These are phyloP conservation scores for Wallacemonas rigidus DNA, from an alignment of 208 protist species.

Conservation along the genomic window DNA sequence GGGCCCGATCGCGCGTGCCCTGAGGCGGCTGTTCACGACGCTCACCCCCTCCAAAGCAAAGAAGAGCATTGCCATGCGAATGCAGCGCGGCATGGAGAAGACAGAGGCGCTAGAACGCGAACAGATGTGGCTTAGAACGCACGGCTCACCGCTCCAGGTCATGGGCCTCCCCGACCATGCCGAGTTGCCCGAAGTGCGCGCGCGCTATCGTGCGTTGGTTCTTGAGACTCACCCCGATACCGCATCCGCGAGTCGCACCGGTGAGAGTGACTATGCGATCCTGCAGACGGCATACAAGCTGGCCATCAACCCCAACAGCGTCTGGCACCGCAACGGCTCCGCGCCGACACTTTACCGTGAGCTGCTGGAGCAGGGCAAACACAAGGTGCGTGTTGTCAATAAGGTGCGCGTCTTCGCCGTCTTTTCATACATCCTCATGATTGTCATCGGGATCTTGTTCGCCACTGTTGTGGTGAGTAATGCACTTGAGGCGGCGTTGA, in stretches of 20 bases:
- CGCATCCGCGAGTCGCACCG: constrained; percentile 18
- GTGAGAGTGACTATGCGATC: constrained; percentile 54
- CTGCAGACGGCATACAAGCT: constrained; percentile 78
- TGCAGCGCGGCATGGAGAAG: constrained; percentile 69
- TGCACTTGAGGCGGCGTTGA: constrained; percentile 53
- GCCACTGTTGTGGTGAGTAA: constrained; percentile 54
- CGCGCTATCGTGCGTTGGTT: constrained; percentile 70
- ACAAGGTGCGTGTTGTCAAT: constrained; percentile 28
- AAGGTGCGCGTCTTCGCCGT: constrained; percentile 61
- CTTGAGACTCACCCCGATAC: constrained; percentile 84
- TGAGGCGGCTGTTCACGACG: constrained; percentile 48
- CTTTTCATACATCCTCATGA: constrained; percentile 64
- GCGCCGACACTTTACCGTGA: constrained; percentile 60
- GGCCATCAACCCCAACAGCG: constrained; percentile 57
- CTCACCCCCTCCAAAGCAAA: constrained; percentile 38
- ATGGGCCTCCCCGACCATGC: constrained; percentile 86
- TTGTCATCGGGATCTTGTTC: constrained; percentile 50
- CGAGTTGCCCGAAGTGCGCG: constrained; percentile 61
- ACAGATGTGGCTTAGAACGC: constrained; percentile 69
- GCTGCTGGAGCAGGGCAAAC: constrained; percentile 32
- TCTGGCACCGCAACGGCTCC: constrained; percentile 81
- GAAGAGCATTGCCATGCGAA: constrained; percentile 39
- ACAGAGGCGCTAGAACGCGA: constrained; percentile 60
- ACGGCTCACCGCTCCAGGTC: constrained; percentile 75
- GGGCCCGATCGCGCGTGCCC: constrained; percentile 35